A percentile compares a stretch with the other conserved stretches of the same genome.
These are phyloP conservation scores for Boeremia exigua DNA, from an alignment of 2,329 filamentous ascomycete species.

Conservation along the genomic window DNA sequence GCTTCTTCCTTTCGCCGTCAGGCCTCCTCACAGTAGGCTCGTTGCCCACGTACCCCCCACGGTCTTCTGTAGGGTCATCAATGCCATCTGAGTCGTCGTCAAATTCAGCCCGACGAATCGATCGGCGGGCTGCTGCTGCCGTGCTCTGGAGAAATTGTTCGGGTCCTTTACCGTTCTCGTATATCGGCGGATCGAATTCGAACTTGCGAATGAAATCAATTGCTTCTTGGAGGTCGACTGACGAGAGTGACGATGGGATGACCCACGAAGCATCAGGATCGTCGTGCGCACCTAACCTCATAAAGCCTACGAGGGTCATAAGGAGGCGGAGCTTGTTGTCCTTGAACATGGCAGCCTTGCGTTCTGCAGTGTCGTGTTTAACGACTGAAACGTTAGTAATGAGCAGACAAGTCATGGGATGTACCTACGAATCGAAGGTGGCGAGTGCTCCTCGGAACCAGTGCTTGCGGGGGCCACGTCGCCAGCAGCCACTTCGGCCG, in stretches of 20 bases:
- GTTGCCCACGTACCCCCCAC: conserved; percentile 70
- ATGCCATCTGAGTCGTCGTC: conserved; percentile 73
- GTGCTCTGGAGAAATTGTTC: conserved; percentile 82
- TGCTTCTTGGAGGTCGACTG: conserved; percentile 70
- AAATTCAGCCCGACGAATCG: conserved; percentile 62
- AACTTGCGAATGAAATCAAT: conserved; percentile 77
- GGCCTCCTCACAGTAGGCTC: conserved; percentile 65
- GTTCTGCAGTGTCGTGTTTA: conserved; percentile 68
- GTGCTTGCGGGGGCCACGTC: conserved; percentile 40
- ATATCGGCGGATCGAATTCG: conserved; percentile 77
- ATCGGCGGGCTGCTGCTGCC: conserved; percentile 52
- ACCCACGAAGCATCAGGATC: conserved; percentile 79
- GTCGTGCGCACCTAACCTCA: conserved; percentile 70
- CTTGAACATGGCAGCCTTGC: conserved; percentile 80
- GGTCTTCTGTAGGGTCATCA: conserved; percentile 59
- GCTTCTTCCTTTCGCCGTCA: conserved; percentile 60
- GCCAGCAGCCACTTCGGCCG: conserved; percentile 41
- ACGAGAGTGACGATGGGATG: conserved; percentile 69
- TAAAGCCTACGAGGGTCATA: conserved; percentile 76
- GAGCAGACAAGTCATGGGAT: conserved; percentile 21
- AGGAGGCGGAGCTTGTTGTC: conserved; percentile 87
- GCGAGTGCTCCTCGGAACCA: conserved; percentile 39
- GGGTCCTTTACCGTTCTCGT: conserved; percentile 76
- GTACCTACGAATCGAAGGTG: conserved; percentile 54
- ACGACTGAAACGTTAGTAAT: conserved; percentile 28